Base-by-base conservation (phyloP, 108 stramenopile species). In the Skeletonema menzelii region DNA sequence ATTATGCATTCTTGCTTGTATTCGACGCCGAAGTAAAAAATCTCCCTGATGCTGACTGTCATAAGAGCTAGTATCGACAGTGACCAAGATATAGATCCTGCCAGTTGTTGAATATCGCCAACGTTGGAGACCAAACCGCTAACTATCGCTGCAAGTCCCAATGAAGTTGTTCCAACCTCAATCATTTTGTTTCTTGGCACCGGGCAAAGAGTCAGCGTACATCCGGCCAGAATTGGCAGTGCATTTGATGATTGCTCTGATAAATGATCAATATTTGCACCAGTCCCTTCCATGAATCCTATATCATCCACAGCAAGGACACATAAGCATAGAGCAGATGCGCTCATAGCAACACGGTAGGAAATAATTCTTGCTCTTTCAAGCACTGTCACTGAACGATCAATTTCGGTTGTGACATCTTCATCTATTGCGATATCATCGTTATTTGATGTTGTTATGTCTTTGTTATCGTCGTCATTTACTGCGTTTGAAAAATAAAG, bases 1-100 rank as follows among this genome's bases (percentile, higher is more conserved):
- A 65, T 27, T 47, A 38, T 38, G 27, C 65, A 65, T 27, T 65
- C 65, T 30, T 65, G 65, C 28, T 65, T 65, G 46, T 65, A 65
- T 17, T 65, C 65, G 31, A 65, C n/a, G 14, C 65, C 65, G 53
- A 65, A 65, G 26, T 47, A 65, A 4, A 3, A 44, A 44, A 65
- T 65, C 44, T 65, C 65, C 24, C 65, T 44, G 24, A 65, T 27
- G 42, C 42, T 46, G 3, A 65, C 26, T n/a, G 46, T 13, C 27
- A 65, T 27, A 14, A 65, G 47, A 34, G 65, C 27, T 47, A 65
- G 13, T 27, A 65, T 65, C 14, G 65, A 47, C 7, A 65, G 47
- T 53, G 46, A 38, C 65, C 65, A 65, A 26, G 65, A 11, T 44
- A 44, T 44, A 13, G 22, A 10, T 3, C 17, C 35, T 8, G 8